Evolutionary conservation across 2,329 filamentous ascomycete species (phyloP).

Genomic region (Ascochyta viciae-villosae): DNA sequence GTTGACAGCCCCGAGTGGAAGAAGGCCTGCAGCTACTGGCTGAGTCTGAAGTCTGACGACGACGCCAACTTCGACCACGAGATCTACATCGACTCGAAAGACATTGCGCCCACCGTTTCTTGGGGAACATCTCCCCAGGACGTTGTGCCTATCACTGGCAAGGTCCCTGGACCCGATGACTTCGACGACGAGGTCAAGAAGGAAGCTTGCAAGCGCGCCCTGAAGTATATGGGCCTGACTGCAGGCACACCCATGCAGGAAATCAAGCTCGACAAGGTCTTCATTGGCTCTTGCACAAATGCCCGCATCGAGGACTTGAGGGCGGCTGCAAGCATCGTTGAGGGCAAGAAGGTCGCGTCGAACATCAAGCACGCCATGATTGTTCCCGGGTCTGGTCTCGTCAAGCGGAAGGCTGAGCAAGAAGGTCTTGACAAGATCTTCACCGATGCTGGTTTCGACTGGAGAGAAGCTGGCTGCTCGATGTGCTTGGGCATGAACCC

Average conservation of each 20-base stretch:
- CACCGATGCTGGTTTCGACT: slow-evolving; percentile 89
- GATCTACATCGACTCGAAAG: slow-evolving; percentile 87
- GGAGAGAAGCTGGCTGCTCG: slow-evolving; percentile 96
- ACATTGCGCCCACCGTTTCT: slow-evolving; percentile 90
- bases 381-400: slow-evolving; percentile 91
- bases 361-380: slow-evolving; percentile 97
- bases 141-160: slow-evolving; percentile 89
- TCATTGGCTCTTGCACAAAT: slow-evolving; percentile 98
- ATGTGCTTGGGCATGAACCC: slow-evolving; percentile 99
- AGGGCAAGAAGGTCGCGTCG: slow-evolving; percentile 83
- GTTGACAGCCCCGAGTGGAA: slow-evolving; percentile 88
- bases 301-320: slow-evolving; percentile 95
- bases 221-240: slow-evolving; percentile 95
- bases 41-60: slow-evolving; percentile 81
- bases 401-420: slow-evolving; percentile 88
- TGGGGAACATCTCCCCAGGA: slow-evolving; percentile 98
- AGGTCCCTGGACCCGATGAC: slow-evolving; percentile 88
- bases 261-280: slow-evolving; percentile 92
- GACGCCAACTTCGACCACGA: slow-evolving; percentile 89
- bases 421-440: slow-evolving; percentile 97
- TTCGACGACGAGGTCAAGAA: slow-evolving; percentile 84
- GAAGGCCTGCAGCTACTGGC: slow-evolving; percentile 87
- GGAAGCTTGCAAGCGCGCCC: slow-evolving; percentile 76
- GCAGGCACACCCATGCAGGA: slow-evolving; percentile 90
- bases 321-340: slow-evolving; percentile 82